Evolutionary conservation across 2,329 filamentous ascomycete genomes (phyloP), one percentile per base, ranked within the genome.

Genomic region (Exophiala dermatitidis): DNA sequence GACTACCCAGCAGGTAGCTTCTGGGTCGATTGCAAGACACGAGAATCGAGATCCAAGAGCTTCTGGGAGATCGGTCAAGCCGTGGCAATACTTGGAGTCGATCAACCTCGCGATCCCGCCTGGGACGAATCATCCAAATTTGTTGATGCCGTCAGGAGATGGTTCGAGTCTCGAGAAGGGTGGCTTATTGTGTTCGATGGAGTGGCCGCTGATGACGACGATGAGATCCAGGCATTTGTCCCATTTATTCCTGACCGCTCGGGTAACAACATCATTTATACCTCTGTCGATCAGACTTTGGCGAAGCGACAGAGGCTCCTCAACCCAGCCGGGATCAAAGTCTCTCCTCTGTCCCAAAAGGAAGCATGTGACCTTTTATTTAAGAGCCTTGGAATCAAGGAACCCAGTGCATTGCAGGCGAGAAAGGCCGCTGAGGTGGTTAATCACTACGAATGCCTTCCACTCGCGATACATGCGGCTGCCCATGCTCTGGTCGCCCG

Each of bases 151-250:
- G 83, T 86, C 5, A 75, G 77, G 12, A 69, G 72, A 26, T 86
- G 84, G 83, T 74, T 88, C 41, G 79, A 80, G 57, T 69, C 69
- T 19, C 77, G 77, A 19, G 72, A 80, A n/a, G 74, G 80, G 5
- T 88, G 84, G 84, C 71, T 88, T 1, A 66, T 88, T 30, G 74
- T 87, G 1, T 76, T 87, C 37, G 84, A 88, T 58, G 84, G 83
- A 1, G 75, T 86, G 29, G 78, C 76, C 37, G 84, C 85, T 54
- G 78, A 81, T 46, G 71, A 75, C 4, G 74, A 80, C 2, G 74
- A 75, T 1, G 75, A 75, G 19, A 67, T 76, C 29, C 71, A 72
- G 47, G 65, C 69, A 5, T 69, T 86, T 28, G 71, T 74, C 45
- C 70, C 76, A 36, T 85, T 83, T 57, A 79, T 88, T n/a, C 84